phyloP scores from a whole-genome alignment of 768 basidiomycete species.

The Leucocoprinus birnbaumii region DNA sequence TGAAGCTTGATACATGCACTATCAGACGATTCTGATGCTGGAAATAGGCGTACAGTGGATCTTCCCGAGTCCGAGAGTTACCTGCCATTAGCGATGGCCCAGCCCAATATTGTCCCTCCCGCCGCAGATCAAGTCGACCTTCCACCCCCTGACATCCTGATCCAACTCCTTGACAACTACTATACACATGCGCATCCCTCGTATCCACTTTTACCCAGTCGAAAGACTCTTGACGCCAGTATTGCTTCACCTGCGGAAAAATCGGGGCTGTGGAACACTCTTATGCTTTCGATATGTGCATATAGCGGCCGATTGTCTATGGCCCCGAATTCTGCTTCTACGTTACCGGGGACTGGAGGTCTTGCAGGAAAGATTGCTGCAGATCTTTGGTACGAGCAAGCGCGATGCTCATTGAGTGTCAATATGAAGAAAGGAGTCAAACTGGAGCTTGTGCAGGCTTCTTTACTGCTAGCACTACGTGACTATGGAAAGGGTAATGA shows the following conservation, averaged over 20 bases:
- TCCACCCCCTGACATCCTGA: constrained; percentile 22
- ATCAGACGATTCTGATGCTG: background rate
- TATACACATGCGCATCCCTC: constrained; percentile 21
- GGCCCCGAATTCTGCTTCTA: constrained; percentile 2
- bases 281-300: constrained; percentile 25
- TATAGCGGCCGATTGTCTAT: constrained; percentile 23
- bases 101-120: constrained; percentile 3
- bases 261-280: constrained; percentile 14
- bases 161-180: constrained; percentile 23
- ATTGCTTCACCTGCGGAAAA: constrained; percentile 13
- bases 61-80: constrained; percentile 12
- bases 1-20: background rate
- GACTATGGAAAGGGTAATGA: constrained; percentile 27
- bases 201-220: constrained; percentile 21
- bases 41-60: constrained; percentile 15
- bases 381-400: constrained; percentile 25
- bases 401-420: constrained; percentile 13
- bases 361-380: constrained; percentile 20
- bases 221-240: constrained; percentile 12
- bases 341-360: constrained; percentile 12
- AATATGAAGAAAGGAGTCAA: constrained; percentile 14
- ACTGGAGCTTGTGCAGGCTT: constrained; percentile 22
- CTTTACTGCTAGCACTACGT: constrained; percentile 21
- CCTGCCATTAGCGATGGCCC: constrained; percentile 8
- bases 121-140: constrained; percentile 17